A percentile compares a stretch with the other conserved stretches of the same genome.
Evolutionary conservation across 495 filamentous ascomycete species (phyloP).

Genomic region (Hypoxylon crocopeplum): DNA sequence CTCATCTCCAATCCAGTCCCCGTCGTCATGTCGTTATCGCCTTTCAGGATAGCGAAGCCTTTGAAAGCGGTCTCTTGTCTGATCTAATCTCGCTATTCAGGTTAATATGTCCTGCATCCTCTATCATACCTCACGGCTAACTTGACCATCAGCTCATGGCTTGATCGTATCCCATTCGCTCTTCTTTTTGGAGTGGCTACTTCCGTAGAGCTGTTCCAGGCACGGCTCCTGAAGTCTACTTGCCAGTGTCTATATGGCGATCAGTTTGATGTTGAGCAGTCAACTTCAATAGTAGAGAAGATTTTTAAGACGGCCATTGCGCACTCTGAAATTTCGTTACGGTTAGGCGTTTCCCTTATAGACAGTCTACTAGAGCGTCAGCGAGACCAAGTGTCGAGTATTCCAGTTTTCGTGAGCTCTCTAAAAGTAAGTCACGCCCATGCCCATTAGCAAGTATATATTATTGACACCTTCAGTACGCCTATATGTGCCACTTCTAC

Average conservation of each 20-base stretch:
- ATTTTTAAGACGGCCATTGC: conserved; percentile 76
- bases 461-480: conserved; percentile 64
- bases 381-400: conserved; percentile 82
- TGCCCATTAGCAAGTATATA: not conserved
- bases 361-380: conserved; percentile 75
- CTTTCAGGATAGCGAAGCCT: conserved; percentile 91
- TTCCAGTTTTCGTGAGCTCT: conserved; percentile 78
- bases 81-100: conserved; percentile 81
- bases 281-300: conserved; percentile 75
- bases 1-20: conserved; percentile 61
- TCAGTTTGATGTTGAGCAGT: conserved; percentile 83
- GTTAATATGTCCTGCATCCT: conserved; percentile 52
- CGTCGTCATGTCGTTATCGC: conserved; percentile 73
- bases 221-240: conserved; percentile 77
- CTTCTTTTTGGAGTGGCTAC: conserved; percentile 90
- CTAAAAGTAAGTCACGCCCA: conserved; percentile 68
- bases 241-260: conserved; percentile 74
- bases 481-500: conserved; percentile 96
- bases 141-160: conserved; percentile 69
- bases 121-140: conserved; percentile 14
- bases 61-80: conserved; percentile 77
- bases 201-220: conserved; percentile 86
- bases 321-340: conserved; percentile 59
- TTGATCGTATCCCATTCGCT: conserved; percentile 87
- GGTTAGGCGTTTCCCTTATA: conserved; percentile 72